Evolutionary conservation across 805 yeast genomes (phyloP).

Genomic region (Hermanozyma aechmeae): DNA sequence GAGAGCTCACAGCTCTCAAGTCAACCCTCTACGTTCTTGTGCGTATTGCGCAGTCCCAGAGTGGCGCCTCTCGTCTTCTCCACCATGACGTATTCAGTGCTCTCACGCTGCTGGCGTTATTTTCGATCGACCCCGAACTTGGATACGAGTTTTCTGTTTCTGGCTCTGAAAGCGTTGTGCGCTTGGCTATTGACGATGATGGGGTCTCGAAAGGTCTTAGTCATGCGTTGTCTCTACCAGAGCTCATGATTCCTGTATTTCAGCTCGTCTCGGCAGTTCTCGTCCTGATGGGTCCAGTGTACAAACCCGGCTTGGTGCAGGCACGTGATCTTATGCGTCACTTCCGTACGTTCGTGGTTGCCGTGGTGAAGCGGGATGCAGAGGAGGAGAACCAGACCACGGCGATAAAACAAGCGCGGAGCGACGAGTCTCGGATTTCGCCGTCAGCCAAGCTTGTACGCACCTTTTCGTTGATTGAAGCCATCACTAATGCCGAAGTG

Average conservation of each 20-base stretch:
- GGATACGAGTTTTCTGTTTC: conserved; percentile 69
- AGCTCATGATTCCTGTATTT: conserved; percentile 67
- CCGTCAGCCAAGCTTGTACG: too few relatives aligned
- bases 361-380: conserved; percentile 53
- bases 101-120: conserved; percentile 45
- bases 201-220: too few relatives aligned
- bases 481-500: too few relatives aligned
- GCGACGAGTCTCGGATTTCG: too few relatives aligned
- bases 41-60: conserved; percentile 65
- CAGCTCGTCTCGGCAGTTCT: conserved; percentile 61
- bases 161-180: too few relatives aligned
- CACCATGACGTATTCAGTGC: conserved; percentile 65
- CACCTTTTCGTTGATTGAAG: too few relatives aligned
- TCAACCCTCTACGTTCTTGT: conserved; percentile 60
- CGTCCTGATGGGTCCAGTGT: conserved; percentile 71
- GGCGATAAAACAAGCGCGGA: too few relatives aligned
- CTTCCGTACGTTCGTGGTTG: conserved; percentile 48
- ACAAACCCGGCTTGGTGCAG: conserved; percentile 46
- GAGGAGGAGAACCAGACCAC: conserved; percentile 19
- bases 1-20: conserved; percentile 72
- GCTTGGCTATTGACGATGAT: too few relatives aligned
- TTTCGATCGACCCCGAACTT: conserved; percentile 68
- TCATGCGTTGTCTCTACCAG: too few relatives aligned
- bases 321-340: conserved; percentile 42
- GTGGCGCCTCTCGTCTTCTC: conserved; percentile 69